Evolutionary conservation across 352 stramenopile genomes (phyloP).

Genomic region (Thalassiosira mediterranea): DNA sequence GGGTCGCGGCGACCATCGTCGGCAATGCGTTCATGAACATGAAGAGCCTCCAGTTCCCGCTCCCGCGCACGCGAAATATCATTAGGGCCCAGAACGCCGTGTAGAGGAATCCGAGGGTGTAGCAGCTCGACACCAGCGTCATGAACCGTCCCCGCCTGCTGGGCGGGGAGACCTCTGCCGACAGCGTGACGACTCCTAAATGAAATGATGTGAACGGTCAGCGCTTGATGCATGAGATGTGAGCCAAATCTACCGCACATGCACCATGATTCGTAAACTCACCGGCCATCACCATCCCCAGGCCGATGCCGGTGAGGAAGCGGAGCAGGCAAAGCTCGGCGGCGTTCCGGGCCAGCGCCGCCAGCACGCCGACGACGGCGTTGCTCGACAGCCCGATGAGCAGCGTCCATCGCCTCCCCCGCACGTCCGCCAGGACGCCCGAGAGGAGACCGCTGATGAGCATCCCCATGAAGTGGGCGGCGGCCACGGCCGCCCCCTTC

Average conservation of each 20-base stretch:
- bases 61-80: constrained; percentile 55
- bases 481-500: constrained; percentile 41
- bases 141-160: constrained; percentile 66
- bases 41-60: constrained; percentile 71
- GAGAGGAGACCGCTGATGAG: constrained; percentile 45
- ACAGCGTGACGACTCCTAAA: constrained; percentile 73
- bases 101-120: constrained; percentile 78
- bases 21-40: constrained; percentile 69
- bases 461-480: constrained; percentile 55
- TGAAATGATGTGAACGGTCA: too few relatives aligned
- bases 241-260: too few relatives aligned
- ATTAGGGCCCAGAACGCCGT: constrained; percentile 65
- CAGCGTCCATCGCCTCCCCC: constrained; percentile 38
- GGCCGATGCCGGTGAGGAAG: constrained; percentile 64
- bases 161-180: constrained; percentile 65
- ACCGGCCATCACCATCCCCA: constrained; percentile 73
- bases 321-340: constrained; percentile 56
- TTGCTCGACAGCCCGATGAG: constrained; percentile 45
- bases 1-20: constrained; percentile 42
- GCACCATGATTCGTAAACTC: too few relatives aligned
- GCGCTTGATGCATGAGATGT: too few relatives aligned
- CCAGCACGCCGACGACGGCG: constrained; percentile 24
- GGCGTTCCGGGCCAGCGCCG: constrained; percentile 42
- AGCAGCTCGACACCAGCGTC: constrained; percentile 72
- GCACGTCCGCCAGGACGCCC: constrained; percentile 44